Evolutionary conservation across 2,329 filamentous ascomycete genomes (phyloP), one percentile per base, ranked within the genome.

Genomic region (Colletotrichum sp.): DNA sequence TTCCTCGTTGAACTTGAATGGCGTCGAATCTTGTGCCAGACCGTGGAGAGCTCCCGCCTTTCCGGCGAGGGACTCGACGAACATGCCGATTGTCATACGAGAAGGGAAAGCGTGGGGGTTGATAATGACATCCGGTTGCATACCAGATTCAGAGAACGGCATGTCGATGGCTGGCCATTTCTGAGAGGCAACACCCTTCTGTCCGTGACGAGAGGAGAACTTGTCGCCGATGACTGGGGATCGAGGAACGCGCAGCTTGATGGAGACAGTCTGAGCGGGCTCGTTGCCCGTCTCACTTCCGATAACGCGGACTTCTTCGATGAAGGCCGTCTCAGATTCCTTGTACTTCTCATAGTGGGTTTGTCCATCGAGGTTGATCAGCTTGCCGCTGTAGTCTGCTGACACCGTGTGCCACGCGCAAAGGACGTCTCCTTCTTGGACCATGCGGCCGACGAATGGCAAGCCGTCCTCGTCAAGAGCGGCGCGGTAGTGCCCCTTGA

Each of bases 61-160:
- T 75, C 97, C 97, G 12, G 97, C 97, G 66, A 99, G 90, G 7
- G 96, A 98, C 87, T 99, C 97, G 81, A 99, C 92, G 84, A 99
- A 98, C 95, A 98, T 98, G 81, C 97, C 97, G 81, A 99, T 99
- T 24, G 97, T 99, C 97, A 99, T 99, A 85, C 97, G 96, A 59
- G 96, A 98, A 9, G 97, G 97, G 90, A 99, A 99, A 81, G 97
- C 97, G 89, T 99, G 97, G 54, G 97, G 97, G 86, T 99, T 99
- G 88, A 99, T 99, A 84, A 99, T 99, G 79, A 98, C 90, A 84
- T 99, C 97, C 12, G 97, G 97, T 81, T 98, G 96, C 75, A 99
- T 98, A 68, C 97, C 97, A 8, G 94, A 94, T 86, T 99, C 97
- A 4, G 95, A 95, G 85, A 98, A 99, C 5, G 97, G 97, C 94